Evolutionary conservation across 1,139 yeast genomes (phyloP).

Genomic region (Lodderomyces parapsilosis): DNA sequence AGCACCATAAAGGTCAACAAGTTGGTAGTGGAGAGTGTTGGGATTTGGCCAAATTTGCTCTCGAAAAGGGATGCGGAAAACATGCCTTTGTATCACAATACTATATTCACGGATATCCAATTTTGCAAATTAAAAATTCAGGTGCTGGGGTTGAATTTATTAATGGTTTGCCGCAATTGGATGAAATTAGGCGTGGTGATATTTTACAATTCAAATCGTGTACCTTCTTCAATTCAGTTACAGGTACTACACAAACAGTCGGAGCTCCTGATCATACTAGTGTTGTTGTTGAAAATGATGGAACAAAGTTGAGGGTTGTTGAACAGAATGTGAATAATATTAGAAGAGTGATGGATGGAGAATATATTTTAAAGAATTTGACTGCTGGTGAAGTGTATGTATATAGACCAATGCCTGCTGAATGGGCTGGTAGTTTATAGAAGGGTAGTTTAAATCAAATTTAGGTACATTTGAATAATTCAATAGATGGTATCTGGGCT

Average conservation of each 20-base stretch:
- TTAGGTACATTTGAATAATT: background rate
- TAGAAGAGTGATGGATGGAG: constrained; percentile 47
- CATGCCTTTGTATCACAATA: constrained; percentile 61
- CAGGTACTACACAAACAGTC: constrained; percentile 28
- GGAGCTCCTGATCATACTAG: constrained; percentile 74
- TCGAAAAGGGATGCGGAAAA: constrained; percentile 58
- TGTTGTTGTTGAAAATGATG: constrained; percentile 44
- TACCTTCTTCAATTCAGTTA: constrained; percentile 35
- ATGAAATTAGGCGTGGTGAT: constrained; percentile 43
- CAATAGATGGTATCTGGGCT: background rate
- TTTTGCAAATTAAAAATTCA: constrained; percentile 36
- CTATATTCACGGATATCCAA: constrained; percentile 57
- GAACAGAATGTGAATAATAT: constrained; percentile 63
- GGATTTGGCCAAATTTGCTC: constrained; percentile 70
- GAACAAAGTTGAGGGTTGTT: constrained; percentile 39
- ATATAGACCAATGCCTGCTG: constrained; percentile 55
- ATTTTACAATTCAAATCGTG: constrained; percentile 43
- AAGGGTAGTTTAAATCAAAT: background rate
- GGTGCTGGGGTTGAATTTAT: constrained; percentile 20
- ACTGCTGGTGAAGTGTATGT: constrained; percentile 48
- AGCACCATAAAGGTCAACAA: constrained; percentile 49
- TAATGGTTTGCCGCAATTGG: constrained; percentile 24
- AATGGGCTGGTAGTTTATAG: constrained; percentile 44
- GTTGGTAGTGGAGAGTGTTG: constrained; percentile 80
- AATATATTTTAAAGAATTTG: constrained; percentile 42